Evolutionary conservation across 2,329 filamentous ascomycete genomes (phyloP).

Genomic region (Cladosporium sphaerospermum): DNA sequence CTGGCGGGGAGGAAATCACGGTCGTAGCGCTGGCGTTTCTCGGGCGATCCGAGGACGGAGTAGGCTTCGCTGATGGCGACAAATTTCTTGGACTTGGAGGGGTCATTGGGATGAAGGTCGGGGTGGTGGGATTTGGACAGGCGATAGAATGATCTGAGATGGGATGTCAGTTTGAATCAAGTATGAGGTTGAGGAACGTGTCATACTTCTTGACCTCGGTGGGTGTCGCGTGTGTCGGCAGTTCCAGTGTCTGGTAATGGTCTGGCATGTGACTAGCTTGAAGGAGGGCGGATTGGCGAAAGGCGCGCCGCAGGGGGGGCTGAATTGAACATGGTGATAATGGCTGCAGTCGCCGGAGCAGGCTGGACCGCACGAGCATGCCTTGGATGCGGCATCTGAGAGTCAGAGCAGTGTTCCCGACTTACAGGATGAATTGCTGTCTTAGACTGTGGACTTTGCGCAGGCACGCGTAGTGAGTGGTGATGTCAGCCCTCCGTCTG

Average conservation of each 20-base stretch:
- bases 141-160: conserved; percentile 62
- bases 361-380: conserved; percentile 28
- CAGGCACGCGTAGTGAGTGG: not conserved
- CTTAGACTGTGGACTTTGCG: not conserved
- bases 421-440: not conserved
- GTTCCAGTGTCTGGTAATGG: conserved; percentile 75
- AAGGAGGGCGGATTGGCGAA: conserved; percentile 42
- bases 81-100: conserved; percentile 63
- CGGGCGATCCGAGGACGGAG: conserved; percentile 43
- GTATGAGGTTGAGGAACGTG: not conserved
- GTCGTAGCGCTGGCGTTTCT: conserved; percentile 77
- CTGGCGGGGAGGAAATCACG: conserved; percentile 50
- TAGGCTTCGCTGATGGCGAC: conserved; percentile 37
- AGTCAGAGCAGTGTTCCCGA: not conserved
- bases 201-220: conserved; percentile 76
- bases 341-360: conserved; percentile 23
- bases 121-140: conserved; percentile 92
- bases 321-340: conserved; percentile 6
- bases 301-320: conserved; percentile 1
- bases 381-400: conserved; percentile 20
- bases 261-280: conserved; percentile 42
- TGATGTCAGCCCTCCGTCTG: not conserved
- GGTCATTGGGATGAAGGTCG: conserved; percentile 77
- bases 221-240: conserved; percentile 63
- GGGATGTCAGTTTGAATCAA: not conserved